Percentiles rank a stretch among this genome's conserved stretches.
These are phyloP conservation scores for Boeremia lycopersici DNA, from an alignment of 2,329 filamentous ascomycete genomes.

Conservation along the genomic window DNA sequence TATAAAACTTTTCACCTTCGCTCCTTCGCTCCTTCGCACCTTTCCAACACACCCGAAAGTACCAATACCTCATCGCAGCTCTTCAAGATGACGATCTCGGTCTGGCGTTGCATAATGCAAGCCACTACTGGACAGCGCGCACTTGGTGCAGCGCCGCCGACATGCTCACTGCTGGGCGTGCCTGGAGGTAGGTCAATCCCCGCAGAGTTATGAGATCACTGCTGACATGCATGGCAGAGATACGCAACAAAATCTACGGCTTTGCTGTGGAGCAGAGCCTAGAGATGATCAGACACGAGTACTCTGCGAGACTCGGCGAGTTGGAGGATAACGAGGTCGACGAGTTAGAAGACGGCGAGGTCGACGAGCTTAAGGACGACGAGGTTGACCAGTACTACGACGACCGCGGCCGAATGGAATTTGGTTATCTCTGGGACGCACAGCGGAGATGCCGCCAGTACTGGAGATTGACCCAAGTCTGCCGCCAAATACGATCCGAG, in stretches of 20 bases:
- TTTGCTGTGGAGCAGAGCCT: neutral
- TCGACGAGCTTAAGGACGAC: no score
- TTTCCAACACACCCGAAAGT: no score
- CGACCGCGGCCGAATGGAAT: no score
- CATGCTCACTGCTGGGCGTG: neutral
- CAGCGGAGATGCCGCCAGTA: neutral
- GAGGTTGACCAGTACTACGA: no score
- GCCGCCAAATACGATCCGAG: conserved; percentile 2
- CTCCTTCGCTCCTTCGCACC: no score
- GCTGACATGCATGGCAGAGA: neutral
- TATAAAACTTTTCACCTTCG: no score
- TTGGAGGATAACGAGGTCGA: no score
- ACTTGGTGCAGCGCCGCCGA: no score
- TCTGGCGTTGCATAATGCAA: neutral
- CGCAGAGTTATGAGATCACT: neutral
- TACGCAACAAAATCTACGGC: neutral
- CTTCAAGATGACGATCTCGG: no score
- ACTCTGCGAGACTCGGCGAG: neutral
- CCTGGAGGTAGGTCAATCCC: neutral
- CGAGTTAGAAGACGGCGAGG: no score
- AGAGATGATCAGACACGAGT: neutral
- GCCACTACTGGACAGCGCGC: neutral
- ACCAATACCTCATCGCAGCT: no score
- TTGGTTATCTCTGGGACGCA: neutral
- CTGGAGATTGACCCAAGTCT: neutral